Evolutionary conservation across 495 filamentous ascomycete genomes (phyloP), one percentile per base, ranked within the genome.

Genomic region (Polyplosphaeria fusca): DNA sequence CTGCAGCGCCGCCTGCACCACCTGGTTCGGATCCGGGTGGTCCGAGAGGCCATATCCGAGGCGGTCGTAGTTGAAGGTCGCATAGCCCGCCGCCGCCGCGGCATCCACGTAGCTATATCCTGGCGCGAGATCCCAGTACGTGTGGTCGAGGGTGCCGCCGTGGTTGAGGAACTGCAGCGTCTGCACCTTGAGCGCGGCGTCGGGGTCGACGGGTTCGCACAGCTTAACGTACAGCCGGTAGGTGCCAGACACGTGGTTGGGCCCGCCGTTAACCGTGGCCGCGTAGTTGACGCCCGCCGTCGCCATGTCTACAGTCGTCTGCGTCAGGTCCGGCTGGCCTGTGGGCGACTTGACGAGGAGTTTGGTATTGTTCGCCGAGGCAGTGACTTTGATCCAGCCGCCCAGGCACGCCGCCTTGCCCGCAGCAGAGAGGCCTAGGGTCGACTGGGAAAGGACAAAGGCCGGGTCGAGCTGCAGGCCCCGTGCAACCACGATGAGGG

Each of bases 11-110:
- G 55, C 53, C 57, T 76, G 74, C 3, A 74, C 67, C 9, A 63
- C 60, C 44, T 70, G 61, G 30, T 68, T 62, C 4, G 72, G 66
- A 51, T 74, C 70, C 20, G 73, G 71, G 32, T 70, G 65, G 16
- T 68, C 60, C 1, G 71, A 74, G 0, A 35, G 18, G 11, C 74
- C 75, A 1, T 58, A 56, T 3, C 75, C 73, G 13, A 77, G 65
- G 12, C 73, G 74, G 60, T 76, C 73, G 58, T 74, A 76, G 25
- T 64, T 66, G 47, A 77, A 71, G 3, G 71, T 71, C 13, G 72
- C 62, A 47, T 73, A 73, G 16, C 74, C 72, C 27, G 61, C 45
- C 37, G 50, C 32, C 0, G 70, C 66, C 2, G 70, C 67, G 24
- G 56, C 55, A 28, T 76, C 71, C 43, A 73, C 55, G 48, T 72